phyloP scores from a whole-genome alignment of 768 basidiomycete genomes.

The Pleurotus djamor region DNA sequence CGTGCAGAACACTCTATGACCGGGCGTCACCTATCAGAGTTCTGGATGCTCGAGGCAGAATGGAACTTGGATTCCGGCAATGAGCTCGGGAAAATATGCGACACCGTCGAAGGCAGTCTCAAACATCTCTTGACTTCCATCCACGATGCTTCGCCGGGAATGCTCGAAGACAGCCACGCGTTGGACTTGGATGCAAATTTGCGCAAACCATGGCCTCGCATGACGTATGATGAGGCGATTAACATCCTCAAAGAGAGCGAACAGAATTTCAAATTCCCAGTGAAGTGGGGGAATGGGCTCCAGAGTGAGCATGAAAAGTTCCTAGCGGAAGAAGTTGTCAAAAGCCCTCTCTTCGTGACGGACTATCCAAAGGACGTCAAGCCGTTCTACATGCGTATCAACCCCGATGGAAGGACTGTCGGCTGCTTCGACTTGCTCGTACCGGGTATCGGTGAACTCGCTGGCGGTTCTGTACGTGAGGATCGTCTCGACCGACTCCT shows the following conservation, averaged over 20 bases:
- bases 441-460: constrained; percentile 85
- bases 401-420: constrained; percentile 57
- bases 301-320: constrained; percentile 93
- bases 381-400: constrained; percentile 95
- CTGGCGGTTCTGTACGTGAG: constrained; percentile 88
- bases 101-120: constrained; percentile 28
- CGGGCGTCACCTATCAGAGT: constrained; percentile 91
- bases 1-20: constrained; percentile 91
- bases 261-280: constrained; percentile 49
- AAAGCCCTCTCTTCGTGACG: constrained; percentile 86
- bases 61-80: constrained; percentile 44
- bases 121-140: constrained; percentile 1
- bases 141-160: no score
- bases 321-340: constrained; percentile 67
- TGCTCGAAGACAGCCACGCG: no score
- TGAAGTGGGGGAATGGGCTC: constrained; percentile 68
- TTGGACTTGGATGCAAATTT: no score
- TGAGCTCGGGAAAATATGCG: constrained; percentile 43
- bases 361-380: constrained; percentile 84
- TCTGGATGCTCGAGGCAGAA: constrained; percentile 99
- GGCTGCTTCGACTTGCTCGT: constrained; percentile 97
- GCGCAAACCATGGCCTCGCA: constrained; percentile 54
- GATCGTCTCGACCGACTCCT: constrained; percentile 45
- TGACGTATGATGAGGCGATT: constrained; percentile 82
- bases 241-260: constrained; percentile 42